Conservation (phyloP, 2,329 filamentous ascomycete genomes). For the Trichoderma breve region DNA sequence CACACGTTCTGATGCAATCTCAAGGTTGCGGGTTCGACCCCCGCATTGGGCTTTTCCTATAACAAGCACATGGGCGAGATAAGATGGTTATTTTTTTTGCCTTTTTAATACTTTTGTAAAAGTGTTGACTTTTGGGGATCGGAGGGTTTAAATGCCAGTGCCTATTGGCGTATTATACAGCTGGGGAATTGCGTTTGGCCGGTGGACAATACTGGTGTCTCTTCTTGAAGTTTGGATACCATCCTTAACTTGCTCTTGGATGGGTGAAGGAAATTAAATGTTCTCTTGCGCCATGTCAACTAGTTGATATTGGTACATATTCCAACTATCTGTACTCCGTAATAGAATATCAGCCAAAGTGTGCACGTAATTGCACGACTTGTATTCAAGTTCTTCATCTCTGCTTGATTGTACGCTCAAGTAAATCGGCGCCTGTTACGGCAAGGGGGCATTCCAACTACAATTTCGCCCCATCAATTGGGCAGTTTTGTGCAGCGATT, state of each 20-base stretch:
- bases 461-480: not conserved
- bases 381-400: not conserved
- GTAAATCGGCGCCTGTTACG: no score
- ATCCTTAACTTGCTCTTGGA: not conserved
- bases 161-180: not conserved
- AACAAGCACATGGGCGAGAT: slow-evolving; percentile 12
- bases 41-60: slow-evolving; percentile 43
- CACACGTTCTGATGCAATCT: slow-evolving; percentile 31
- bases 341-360: not conserved
- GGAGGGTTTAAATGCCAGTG: not conserved
- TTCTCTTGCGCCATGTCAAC: not conserved
- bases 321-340: not conserved
- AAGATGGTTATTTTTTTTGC: not conserved
- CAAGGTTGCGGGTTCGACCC: slow-evolving; percentile 57
- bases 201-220: not conserved
- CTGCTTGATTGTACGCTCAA: no score
- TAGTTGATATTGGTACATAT: not conserved
- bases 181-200: not conserved
- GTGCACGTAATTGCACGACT: not conserved
- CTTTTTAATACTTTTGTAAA: not conserved
- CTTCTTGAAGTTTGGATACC: not conserved
- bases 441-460: no score
- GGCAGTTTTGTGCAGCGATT: not conserved
- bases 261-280: not conserved
- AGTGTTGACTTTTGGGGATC: not conserved